Conservation (phyloP, 306 rosid genomes). For the Gillenia trifoliata region DNA sequence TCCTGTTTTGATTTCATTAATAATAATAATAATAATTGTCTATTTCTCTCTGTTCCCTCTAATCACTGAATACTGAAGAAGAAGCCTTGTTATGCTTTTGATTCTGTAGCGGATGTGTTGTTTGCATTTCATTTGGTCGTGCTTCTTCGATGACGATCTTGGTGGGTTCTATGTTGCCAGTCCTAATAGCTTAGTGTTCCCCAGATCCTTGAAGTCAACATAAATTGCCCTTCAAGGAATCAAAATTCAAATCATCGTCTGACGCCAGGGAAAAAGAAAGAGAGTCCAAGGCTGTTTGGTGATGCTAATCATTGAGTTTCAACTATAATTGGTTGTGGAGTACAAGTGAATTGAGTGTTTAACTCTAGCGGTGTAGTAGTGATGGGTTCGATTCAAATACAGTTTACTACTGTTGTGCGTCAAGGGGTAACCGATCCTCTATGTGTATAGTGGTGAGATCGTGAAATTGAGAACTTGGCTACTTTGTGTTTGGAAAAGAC, state of each 20-base stretch:
- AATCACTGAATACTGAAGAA: conserved; percentile 26
- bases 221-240: too few relatives aligned
- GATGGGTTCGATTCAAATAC: conserved; percentile 58
- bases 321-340: conserved; percentile 17
- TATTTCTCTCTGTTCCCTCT: conserved; percentile 4
- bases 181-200: too few relatives aligned
- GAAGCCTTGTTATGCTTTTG: conserved; percentile 32
- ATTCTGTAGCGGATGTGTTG: conserved; percentile 30
- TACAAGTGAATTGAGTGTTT: conserved; percentile 1
- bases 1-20: background rate
- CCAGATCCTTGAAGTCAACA: too few relatives aligned
- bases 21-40: too few relatives aligned
- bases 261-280: too few relatives aligned
- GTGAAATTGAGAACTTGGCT: conserved; percentile 52
- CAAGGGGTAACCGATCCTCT: conserved; percentile 50
- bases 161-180: too few relatives aligned
- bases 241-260: too few relatives aligned
- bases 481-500: conserved; percentile 62
- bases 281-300: background rate
- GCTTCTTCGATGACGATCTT: too few relatives aligned
- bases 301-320: conserved; percentile 12
- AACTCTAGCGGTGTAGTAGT: background rate
- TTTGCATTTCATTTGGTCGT: conserved; percentile 22
- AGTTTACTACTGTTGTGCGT: conserved; percentile 72
- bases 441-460: conserved; percentile 47